Evolutionary conservation across 2,329 filamentous ascomycete genomes (phyloP).

Genomic region (Xylariaceae sp.): DNA sequence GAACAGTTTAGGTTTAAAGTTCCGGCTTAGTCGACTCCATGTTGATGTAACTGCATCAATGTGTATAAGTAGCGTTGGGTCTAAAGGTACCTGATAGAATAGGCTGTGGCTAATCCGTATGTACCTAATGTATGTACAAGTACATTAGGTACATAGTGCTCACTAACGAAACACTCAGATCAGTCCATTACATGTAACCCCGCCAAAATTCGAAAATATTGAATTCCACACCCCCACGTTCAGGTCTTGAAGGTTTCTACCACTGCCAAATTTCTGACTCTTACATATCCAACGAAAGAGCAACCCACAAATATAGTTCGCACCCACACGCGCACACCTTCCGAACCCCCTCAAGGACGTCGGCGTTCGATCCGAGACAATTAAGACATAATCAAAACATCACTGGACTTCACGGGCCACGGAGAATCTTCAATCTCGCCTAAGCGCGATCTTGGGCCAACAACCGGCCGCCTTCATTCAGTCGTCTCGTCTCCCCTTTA

Average conservation of each 20-base stretch:
- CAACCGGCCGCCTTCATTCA: constrained; percentile 21
- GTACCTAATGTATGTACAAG: no score
- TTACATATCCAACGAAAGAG: constrained; percentile 8
- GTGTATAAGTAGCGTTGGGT: no score
- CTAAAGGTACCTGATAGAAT: not conserved
- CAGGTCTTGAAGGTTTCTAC: constrained; percentile 31
- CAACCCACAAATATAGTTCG: constrained; percentile 2
- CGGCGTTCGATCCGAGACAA: not conserved
- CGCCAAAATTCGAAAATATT: constrained; percentile 26
- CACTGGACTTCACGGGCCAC: constrained; percentile 7
- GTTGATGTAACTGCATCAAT: no score
- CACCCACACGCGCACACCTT: constrained; percentile 8
- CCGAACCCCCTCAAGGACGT: not conserved
- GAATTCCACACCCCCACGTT: constrained; percentile 28
- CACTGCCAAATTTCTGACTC: constrained; percentile 28
- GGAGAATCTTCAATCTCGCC: constrained; percentile 15
- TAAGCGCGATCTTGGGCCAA: constrained; percentile 27
- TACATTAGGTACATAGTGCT: not conserved
- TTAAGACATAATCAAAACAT: not conserved
- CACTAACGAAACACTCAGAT: not conserved
- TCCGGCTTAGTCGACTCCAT: no score
- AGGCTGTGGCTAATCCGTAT: no score
- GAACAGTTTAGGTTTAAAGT: no score
- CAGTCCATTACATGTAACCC: constrained; percentile 15
- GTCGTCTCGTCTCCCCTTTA: constrained; percentile 17